Evolutionary conservation across 169 alveolate genomes (phyloP), one percentile per base, ranked within the genome.

Genomic region (Eimeria sp.): DNA sequence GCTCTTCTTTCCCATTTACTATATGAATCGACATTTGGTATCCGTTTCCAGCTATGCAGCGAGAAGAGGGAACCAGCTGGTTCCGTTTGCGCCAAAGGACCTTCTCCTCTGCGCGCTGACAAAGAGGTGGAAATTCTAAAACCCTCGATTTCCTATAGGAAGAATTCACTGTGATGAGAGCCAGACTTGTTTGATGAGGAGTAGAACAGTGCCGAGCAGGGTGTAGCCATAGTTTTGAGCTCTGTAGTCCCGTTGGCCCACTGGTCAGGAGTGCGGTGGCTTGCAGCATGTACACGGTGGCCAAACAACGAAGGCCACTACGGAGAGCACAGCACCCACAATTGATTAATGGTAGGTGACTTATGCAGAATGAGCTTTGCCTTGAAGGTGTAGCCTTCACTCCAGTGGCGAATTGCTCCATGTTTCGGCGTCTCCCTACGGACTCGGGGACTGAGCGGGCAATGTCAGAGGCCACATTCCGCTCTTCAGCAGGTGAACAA

Each of bases 261-360:
- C 30, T 86, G 92, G 92, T 86, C 78, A 86, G 45, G 92, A n/a
- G 63, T 86, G 80, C 47, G 57, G 76, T 86, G 92, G 80, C 92
- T 61, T 34, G 58, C 20, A 58, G 92, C 18, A 86, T 18, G 58
- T 51, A 27, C 57, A 49, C 16, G n/a, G 63, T 16, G 70, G 40
- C 78, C 40, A 47, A 4, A 47, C 51, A 54, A 43, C 51, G 25
- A 47, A 78, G 47, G 6, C 58, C 18, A 78, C 65, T 4, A 11
- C 67, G 27, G 65, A 43, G 63, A 25, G 88, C 22, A 43, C 40
- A 43, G 6, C 88, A 43, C 6, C 72, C 47, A 30, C 67, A 16
- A 3, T 82, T n/a, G 25, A 51, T 82, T 54, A 16, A 22, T 14
- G 40, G 40, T n/a, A 61, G 49, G n/a, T 67, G 43, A 34, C 47